Percentiles rank a stretch among this genome's conserved stretches.
These are phyloP conservation scores for Podochytrium sp. DNA, from an alignment of 192 early-diverging fungal genomes.

Conservation along the genomic window DNA sequence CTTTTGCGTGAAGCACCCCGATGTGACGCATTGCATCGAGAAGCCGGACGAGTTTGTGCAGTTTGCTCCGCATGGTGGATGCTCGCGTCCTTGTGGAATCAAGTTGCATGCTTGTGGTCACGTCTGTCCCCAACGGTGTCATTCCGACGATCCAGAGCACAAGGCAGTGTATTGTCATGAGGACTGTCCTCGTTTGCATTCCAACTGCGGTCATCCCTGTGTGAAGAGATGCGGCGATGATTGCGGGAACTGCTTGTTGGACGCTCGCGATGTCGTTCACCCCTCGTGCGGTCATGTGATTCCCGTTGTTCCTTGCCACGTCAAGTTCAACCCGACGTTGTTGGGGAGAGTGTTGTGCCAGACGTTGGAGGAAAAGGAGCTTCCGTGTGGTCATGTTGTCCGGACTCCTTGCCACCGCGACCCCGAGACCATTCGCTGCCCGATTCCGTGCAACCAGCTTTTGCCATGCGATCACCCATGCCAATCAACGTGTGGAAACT, in stretches of 20 bases:
- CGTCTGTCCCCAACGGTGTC: slow-evolving; percentile 50
- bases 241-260: slow-evolving; percentile 44
- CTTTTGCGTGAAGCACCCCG: slow-evolving; percentile 51
- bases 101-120: slow-evolving; percentile 56
- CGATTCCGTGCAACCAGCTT: neutral
- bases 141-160: slow-evolving; percentile 55
- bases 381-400: slow-evolving; percentile 50
- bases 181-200: slow-evolving; percentile 45
- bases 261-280: slow-evolving; percentile 9
- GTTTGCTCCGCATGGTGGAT: slow-evolving; percentile 58
- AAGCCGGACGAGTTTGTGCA: slow-evolving; percentile 34
- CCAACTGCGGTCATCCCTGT: slow-evolving; percentile 51
- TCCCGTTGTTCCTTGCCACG: slow-evolving; percentile 1
- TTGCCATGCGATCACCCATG: slow-evolving; percentile 52
- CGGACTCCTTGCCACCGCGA: slow-evolving; percentile 33
- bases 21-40: slow-evolving; percentile 31
- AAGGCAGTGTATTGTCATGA: slow-evolving; percentile 46
- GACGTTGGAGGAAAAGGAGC: slow-evolving; percentile 15
- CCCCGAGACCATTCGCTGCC: slow-evolving; percentile 23
- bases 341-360: neutral
- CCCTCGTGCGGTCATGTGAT: slow-evolving; percentile 40
- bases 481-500: slow-evolving; percentile 39
- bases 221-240: slow-evolving; percentile 46
- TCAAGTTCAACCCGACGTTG: neutral
- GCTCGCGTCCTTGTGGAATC: slow-evolving; percentile 43